Conservation (phyloP, 805 yeast species). For the Zygoascus ofunaensis region DNA sequence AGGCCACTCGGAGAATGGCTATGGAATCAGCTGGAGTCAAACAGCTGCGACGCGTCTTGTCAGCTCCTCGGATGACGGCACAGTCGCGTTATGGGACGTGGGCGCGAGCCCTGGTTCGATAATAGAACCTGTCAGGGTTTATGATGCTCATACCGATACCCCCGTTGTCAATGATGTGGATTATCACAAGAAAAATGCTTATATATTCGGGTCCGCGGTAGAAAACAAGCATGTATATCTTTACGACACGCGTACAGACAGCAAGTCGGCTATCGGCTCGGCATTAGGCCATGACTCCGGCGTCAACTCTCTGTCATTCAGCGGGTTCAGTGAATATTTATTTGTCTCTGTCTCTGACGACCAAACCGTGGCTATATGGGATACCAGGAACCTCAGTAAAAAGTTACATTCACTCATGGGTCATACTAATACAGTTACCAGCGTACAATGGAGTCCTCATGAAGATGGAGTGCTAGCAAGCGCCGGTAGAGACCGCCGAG, state of each 20-base stretch:
- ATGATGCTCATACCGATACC: slow-evolving; percentile 7
- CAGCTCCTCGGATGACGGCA: slow-evolving; percentile 58
- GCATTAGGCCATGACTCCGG: slow-evolving; percentile 45
- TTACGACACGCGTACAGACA: slow-evolving; percentile 43
- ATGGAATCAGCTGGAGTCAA: slow-evolving; percentile 60
- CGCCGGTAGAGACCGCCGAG: slow-evolving; percentile 57
- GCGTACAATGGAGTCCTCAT: slow-evolving; percentile 45
- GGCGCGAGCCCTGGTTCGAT: slow-evolving; percentile 20
- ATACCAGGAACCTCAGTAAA: slow-evolving; percentile 49
- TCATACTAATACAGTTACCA: slow-evolving; percentile 47
- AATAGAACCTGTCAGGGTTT: slow-evolving; percentile 4
- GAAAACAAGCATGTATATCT: slow-evolving; percentile 58
- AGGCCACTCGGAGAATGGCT: slow-evolving; percentile 56
- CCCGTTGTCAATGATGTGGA: slow-evolving; percentile 51
- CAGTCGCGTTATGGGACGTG: slow-evolving; percentile 65
- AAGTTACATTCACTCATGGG: slow-evolving; percentile 63
- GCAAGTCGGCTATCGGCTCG: slow-evolving; percentile 29
- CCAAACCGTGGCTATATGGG: slow-evolving; percentile 65
- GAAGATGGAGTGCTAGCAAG: slow-evolving; percentile 48
- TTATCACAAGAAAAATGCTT: slow-evolving; percentile 39
- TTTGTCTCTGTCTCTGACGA: slow-evolving; percentile 76
- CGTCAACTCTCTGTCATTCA: slow-evolving; percentile 63
- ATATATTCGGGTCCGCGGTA: slow-evolving; percentile 58
- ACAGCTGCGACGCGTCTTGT: slow-evolving; percentile 35
- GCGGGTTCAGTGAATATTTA: slow-evolving; percentile 43